phyloP scores from a whole-genome alignment of 2,329 filamentous ascomycete species.

The Botrytis squamosa region DNA sequence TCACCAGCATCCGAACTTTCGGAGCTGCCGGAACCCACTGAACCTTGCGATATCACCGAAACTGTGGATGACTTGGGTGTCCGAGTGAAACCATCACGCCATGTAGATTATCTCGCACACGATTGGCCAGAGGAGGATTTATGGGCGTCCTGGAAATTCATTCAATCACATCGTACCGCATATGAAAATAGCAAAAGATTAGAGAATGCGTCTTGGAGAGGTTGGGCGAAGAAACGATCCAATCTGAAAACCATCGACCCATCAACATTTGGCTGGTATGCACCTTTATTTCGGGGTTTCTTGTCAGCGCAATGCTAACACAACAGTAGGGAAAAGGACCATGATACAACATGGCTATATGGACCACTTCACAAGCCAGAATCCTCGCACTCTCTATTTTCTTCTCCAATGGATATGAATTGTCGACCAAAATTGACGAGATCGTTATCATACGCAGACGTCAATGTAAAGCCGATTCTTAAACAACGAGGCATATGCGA shows the following conservation, averaged over 20 bases:
- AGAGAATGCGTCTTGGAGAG: conserved; percentile 96
- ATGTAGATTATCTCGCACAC: conserved; percentile 93
- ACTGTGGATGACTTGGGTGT: conserved; percentile 52
- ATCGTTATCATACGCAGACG: conserved; percentile 17
- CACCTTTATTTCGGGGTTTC: conserved; percentile 27
- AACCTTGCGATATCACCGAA: conserved; percentile 17
- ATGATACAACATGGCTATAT: conserved; percentile 96
- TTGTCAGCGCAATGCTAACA: conserved; percentile 35
- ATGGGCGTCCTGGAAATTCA: conserved; percentile 95
- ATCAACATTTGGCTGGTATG: conserved; percentile 89
- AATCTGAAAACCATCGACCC: conserved; percentile 83
- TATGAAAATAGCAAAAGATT: conserved; percentile 80
- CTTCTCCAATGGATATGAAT: conserved; percentile 51
- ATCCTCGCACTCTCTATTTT: not conserved
- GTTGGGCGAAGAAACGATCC: conserved; percentile 92
- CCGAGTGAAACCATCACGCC: conserved; percentile 65
- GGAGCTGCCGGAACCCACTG: not conserved
- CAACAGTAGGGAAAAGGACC: conserved; percentile 79
- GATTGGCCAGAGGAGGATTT: conserved; percentile 97
- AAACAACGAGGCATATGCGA: conserved; percentile 98
- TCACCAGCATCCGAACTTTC: conserved; percentile 42
- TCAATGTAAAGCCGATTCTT: conserved; percentile 71
- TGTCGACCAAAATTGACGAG: not conserved
- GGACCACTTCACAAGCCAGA: conserved; percentile 73
- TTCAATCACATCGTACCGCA: conserved; percentile 73